Evolutionary conservation across 2,329 filamentous ascomycete species (phyloP).

Genomic region (Phialocephala subalpina): DNA sequence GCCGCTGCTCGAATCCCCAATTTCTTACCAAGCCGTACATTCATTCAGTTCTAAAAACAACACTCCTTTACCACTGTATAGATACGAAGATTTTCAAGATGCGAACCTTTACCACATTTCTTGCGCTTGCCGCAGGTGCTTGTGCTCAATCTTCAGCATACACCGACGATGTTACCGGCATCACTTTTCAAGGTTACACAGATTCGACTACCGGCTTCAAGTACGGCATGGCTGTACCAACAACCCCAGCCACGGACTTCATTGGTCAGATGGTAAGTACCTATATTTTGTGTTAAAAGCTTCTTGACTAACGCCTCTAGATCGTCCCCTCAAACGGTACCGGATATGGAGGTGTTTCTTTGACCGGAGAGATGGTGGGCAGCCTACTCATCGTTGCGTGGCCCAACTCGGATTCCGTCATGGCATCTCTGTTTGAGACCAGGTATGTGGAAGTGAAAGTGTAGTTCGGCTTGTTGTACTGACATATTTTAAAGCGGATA

Average conservation of each 20-base stretch:
- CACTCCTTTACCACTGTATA: constrained; percentile 9
- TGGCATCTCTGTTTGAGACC: constrained; percentile 50
- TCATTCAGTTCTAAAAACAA: background rate
- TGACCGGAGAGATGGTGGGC: constrained; percentile 54
- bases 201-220: constrained; percentile 49
- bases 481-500: constrained; percentile 48
- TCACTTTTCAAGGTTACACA: constrained; percentile 51
- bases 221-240: constrained; percentile 60
- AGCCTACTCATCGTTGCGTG: constrained; percentile 59
- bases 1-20: background rate
- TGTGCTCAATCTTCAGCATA: constrained; percentile 41
- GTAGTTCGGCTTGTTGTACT: constrained; percentile 11
- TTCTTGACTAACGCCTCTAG: constrained; percentile 3
- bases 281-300: too few species aligned
- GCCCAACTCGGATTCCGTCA: constrained; percentile 54
- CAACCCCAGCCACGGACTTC: constrained; percentile 57
- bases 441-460: constrained; percentile 43
- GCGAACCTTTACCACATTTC: constrained; percentile 10
- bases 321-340: constrained; percentile 29
- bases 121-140: constrained; percentile 23
- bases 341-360: constrained; percentile 58
- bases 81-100: constrained; percentile 4
- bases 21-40: background rate
- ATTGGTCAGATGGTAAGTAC: constrained; percentile 61
- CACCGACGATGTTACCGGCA: constrained; percentile 54